A percentile compares a stretch with the other conserved stretches of the same genome.
phyloP scores from a whole-genome alignment of 2,329 filamentous ascomycete genomes.

The Apiospora malaysiana region DNA sequence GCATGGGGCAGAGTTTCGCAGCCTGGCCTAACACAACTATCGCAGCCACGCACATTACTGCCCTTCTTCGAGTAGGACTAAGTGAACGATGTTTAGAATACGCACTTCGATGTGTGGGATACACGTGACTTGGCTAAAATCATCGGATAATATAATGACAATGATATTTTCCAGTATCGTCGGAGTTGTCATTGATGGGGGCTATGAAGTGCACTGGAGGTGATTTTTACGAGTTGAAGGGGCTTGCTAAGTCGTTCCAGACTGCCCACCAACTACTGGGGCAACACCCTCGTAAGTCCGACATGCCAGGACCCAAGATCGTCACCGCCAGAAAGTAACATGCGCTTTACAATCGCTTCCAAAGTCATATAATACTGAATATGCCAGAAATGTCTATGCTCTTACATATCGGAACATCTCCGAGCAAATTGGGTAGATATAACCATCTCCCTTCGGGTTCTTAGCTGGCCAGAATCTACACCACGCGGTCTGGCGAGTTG shows the following conservation, averaged over 20 bases:
- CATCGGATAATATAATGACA: background rate
- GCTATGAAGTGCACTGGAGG: background rate
- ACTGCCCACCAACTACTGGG: background rate
- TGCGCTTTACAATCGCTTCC: background rate
- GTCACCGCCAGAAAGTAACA: background rate
- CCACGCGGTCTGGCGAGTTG: too few relatives aligned
- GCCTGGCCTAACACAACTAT: background rate
- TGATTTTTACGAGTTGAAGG: background rate
- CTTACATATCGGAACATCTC: background rate
- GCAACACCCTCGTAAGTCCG: background rate
- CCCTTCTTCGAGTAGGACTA: background rate
- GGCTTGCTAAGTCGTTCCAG: background rate
- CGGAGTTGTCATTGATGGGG: background rate
- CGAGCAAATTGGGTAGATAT: background rate
- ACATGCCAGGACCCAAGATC: background rate
- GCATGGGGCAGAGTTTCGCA: too few relatives aligned
- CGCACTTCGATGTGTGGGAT: background rate
- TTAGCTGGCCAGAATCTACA: background rate
- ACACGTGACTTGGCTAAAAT: background rate
- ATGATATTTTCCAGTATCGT: background rate
- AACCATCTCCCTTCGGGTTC: background rate
- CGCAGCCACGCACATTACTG: background rate
- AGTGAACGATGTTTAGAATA: background rate
- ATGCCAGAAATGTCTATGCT: background rate
- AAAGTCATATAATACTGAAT: background rate